Base-by-base conservation (phyloP, 139 green algal species). In the Axilococcus clingmanii region DNA sequence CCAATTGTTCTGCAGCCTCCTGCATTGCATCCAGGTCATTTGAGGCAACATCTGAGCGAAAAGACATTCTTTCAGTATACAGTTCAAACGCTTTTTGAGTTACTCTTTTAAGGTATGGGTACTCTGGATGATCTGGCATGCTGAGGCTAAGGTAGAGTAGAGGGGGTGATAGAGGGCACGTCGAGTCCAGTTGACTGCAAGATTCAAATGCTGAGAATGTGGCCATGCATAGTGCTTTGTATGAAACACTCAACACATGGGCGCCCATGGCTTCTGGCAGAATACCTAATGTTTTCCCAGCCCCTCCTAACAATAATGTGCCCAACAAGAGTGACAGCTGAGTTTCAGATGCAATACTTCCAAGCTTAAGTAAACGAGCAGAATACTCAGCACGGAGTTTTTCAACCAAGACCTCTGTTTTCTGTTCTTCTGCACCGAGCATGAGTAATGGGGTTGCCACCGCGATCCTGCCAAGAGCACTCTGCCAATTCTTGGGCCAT, bases 211-310 rank as follows among this genome's bases (percentile, higher is more conserved):
- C 15, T n/a, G n/a, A n/a, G n/a, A n/a, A n/a, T n/a, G n/a, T n/a
- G n/a, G n/a, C 24, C 42, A 29, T 19, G 9, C 12, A 19, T 8
- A n/a, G 12, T 53, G 17, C 45, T 32, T 23, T 43, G 23, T 57
- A 57, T n/a, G 49, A 15, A 57, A 57, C 43, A 23, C 48, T 55
- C 12, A 72, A 44, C 36, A 78, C 28, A 50, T 78, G 70, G 9
- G 52, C 59, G 34, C 34, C 50, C 27, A 63, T 12, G 12, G 37
- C 36, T 4, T 38, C 28, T 16, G 24, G 40, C 20, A 65, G 28
- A 23, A 29, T 44, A 12, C 40, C 12, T 4, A 7, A 20, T 23
- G 17, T 19, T 14, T 20, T 17, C n/a, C 5, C 15, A 12, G 33
- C 23, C 4, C 29, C 27, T 12, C 45, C 53, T 16, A 66, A 34